Conservation (phyloP, 768 basidiomycete genomes). For the Rhodotorula diobovata region DNA sequence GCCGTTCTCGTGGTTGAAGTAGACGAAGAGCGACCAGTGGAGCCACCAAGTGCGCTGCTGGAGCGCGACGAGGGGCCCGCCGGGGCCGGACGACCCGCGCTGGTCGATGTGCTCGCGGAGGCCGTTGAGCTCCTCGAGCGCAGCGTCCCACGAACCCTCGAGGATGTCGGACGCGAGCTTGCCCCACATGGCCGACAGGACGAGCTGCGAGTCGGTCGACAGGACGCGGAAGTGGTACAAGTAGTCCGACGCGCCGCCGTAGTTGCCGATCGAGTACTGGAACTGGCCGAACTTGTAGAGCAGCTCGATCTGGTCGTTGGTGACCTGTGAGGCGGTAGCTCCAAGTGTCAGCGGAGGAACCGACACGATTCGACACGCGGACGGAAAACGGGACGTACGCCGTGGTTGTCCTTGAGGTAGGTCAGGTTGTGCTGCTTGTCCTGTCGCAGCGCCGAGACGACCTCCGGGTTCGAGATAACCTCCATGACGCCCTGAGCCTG, state of each 20-base stretch:
- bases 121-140: constrained; percentile 88
- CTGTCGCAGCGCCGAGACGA: constrained; percentile 85
- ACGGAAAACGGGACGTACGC: constrained; percentile 54
- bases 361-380: neutral
- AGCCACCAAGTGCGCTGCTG: constrained; percentile 94
- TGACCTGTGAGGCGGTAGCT: constrained; percentile 59
- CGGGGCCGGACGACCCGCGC: constrained; percentile 49
- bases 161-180: constrained; percentile 96
- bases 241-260: constrained; percentile 93
- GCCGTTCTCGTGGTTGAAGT: constrained; percentile 92
- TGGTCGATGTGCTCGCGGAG: constrained; percentile 89
- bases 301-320: constrained; percentile 87
- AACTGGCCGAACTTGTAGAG: constrained; percentile 98
- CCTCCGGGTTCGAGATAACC: constrained; percentile 94
- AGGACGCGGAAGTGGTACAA: constrained; percentile 98
- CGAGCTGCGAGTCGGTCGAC: constrained; percentile 86
- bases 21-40: constrained; percentile 97
- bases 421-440: constrained; percentile 96
- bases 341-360: too few relatives aligned
- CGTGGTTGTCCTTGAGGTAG: constrained; percentile 87
- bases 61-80: constrained; percentile 68
- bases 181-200: constrained; percentile 96
- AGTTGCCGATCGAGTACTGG: constrained; percentile 97
- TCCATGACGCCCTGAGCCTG: constrained; percentile 90
- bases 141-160: constrained; percentile 89